Conservation (phyloP, 164 flowering plant species). For the Macadamia integrifolia region DNA sequence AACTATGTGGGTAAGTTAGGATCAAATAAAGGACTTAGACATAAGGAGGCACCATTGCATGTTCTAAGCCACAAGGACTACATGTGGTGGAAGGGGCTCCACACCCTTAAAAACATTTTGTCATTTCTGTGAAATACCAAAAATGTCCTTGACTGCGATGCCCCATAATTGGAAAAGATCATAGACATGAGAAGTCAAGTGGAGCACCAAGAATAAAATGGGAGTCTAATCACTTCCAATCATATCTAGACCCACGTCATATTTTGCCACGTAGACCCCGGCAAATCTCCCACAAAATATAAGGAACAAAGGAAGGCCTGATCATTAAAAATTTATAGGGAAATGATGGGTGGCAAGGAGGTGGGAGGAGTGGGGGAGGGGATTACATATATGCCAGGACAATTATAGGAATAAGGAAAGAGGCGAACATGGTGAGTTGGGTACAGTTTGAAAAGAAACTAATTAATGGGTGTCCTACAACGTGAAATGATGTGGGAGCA, state of each 20-base stretch:
- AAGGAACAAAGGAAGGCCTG: neutral
- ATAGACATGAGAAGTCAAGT: neutral
- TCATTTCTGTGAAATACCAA: no score
- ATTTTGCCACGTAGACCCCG: neutral
- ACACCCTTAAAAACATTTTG: neutral
- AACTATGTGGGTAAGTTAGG: neutral
- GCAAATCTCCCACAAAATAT: constrained; percentile 1
- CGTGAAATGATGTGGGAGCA: neutral
- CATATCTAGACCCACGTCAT: neutral
- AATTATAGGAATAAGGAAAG: neutral
- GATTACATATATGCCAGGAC: neutral
- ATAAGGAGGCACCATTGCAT: neutral
- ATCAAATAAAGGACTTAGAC: neutral
- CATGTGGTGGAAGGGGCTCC: neutral
- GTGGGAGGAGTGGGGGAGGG: neutral
- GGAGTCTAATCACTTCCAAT: neutral
- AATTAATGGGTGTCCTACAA: constrained; percentile 9
- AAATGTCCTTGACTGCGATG: no score
- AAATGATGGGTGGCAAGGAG: no score
- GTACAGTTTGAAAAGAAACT: neutral
- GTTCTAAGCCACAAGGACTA: neutral
- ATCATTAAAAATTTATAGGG: neutral
- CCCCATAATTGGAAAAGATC: neutral
- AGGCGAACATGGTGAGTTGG: constrained; percentile 8
- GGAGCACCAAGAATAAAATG: constrained; percentile 5